These are phyloP conservation scores for Aureobasidium sp. DNA, from an alignment of 2,329 filamentous ascomycete genomes.

Conservation along the genomic window DNA sequence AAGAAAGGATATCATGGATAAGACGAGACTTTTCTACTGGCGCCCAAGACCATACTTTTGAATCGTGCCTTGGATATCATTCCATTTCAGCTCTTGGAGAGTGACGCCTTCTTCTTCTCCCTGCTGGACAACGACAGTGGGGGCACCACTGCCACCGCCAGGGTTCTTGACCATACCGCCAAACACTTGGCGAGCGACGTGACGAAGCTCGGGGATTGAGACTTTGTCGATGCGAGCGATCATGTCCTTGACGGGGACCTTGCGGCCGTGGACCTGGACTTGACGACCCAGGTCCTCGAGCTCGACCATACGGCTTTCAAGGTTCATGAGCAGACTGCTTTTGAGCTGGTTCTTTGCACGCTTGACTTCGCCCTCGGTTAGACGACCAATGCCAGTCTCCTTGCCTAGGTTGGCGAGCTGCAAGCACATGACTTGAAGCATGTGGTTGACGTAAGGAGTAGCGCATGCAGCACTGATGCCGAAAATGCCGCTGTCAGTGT, in stretches of 20 bases:
- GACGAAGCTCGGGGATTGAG: constrained; percentile 70
- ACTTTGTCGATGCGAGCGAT: constrained; percentile 76
- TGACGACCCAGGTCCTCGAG: constrained; percentile 91
- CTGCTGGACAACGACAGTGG: constrained; percentile 92
- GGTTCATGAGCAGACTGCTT: constrained; percentile 88
- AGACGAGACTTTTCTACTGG: constrained; percentile 32
- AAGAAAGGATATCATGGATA: background rate
- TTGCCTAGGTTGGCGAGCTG: constrained; percentile 74
- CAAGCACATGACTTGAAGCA: constrained; percentile 93
- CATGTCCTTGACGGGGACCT: constrained; percentile 91
- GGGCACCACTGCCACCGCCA: constrained; percentile 74
- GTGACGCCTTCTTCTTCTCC: constrained; percentile 66
- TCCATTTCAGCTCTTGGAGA: constrained; percentile 68
- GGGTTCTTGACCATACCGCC: constrained; percentile 68
- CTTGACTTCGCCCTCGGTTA: constrained; percentile 72
- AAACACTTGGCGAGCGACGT: constrained; percentile 73
- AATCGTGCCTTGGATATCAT: constrained; percentile 82
- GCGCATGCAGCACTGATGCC: constrained; percentile 84
- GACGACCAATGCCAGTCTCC: constrained; percentile 63
- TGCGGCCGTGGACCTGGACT: constrained; percentile 91
- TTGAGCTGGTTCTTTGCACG: constrained; percentile 96
- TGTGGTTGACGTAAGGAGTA: constrained; percentile 67
- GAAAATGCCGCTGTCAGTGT: constrained; percentile 92
- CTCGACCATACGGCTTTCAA: constrained; percentile 95
- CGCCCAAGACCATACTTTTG: constrained; percentile 74